Percentiles rank a stretch among this genome's conserved stretches.
Conservation (phyloP, 768 basidiomycete genomes). For the Xerocomellus amylosporus region DNA sequence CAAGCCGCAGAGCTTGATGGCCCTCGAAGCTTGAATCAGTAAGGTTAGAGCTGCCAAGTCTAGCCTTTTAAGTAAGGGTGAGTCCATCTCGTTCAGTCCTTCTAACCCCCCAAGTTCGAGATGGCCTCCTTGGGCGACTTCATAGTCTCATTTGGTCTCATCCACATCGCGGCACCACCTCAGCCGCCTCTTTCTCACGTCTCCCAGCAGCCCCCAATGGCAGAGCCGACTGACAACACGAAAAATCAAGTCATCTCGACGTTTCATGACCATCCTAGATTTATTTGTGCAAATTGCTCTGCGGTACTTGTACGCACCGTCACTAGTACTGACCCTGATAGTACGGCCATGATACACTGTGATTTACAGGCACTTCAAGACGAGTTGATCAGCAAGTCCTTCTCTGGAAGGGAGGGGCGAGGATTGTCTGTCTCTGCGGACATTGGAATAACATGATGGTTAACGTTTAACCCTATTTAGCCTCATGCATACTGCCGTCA, state of each 20-base stretch:
- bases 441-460: background rate
- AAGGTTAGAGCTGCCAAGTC: background rate
- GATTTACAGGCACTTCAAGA: constrained; percentile 67
- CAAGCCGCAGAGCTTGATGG: background rate
- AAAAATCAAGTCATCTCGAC: constrained; percentile 56
- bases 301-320: constrained; percentile 58
- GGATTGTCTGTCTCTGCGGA: constrained; percentile 58
- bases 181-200: background rate
- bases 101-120: background rate
- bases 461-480: constrained; percentile 35
- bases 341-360: background rate
- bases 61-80: constrained; percentile 1
- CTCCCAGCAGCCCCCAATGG: constrained; percentile 11
- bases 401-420: constrained; percentile 78
- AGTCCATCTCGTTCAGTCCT: background rate
- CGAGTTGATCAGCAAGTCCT: constrained; percentile 80
- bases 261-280: constrained; percentile 66
- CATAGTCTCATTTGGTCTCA: constrained; percentile 14
- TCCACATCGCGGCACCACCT: background rate
- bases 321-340: background rate
- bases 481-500: constrained; percentile 73
- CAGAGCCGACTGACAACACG: constrained; percentile 40
- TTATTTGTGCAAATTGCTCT: constrained; percentile 66
- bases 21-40: background rate
- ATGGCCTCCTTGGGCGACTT: constrained; percentile 27